Percentiles rank a stretch among this genome's conserved stretches.
These are phyloP conservation scores for Dillenia suffruticosa DNA, from an alignment of 164 flowering plant genomes.

Conservation along the genomic window DNA sequence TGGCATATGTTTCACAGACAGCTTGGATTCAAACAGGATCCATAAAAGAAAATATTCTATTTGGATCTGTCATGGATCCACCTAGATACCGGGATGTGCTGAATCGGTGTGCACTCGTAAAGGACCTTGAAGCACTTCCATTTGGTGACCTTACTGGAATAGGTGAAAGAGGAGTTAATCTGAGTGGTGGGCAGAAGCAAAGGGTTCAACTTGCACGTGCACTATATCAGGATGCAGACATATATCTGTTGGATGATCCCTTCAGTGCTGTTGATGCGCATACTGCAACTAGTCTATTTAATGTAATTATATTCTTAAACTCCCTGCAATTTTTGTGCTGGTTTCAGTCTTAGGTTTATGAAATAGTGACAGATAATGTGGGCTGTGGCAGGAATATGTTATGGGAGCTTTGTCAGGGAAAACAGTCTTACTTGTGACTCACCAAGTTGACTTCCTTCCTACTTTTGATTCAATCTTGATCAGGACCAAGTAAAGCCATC, in stretches of 20 bases:
- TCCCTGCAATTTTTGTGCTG: not conserved
- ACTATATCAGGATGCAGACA: slow-evolving; percentile 74
- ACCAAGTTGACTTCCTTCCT: slow-evolving; percentile 93
- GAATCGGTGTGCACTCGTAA: slow-evolving; percentile 55
- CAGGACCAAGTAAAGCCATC: slow-evolving; percentile 15
- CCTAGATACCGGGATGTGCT: slow-evolving; percentile 49
- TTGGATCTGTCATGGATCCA: slow-evolving; percentile 57
- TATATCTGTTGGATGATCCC: slow-evolving; percentile 85
- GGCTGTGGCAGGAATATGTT: slow-evolving; percentile 57
- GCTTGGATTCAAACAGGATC: slow-evolving; percentile 90
- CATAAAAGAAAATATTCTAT: slow-evolving; percentile 72
- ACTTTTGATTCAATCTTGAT: slow-evolving; percentile 74
- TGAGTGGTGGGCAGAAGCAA: slow-evolving; percentile 98
- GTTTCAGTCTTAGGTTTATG: not conserved
- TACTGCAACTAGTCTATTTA: slow-evolving; percentile 69
- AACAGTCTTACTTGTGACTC: slow-evolving; percentile 81
- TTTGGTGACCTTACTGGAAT: slow-evolving; percentile 76
- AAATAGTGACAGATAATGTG: slow-evolving; percentile 6
- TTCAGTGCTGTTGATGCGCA: slow-evolving; percentile 96
- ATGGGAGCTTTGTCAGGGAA: slow-evolving; percentile 68
- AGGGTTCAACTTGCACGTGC: slow-evolving; percentile 92
- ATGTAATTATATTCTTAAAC: slow-evolving; percentile 26
- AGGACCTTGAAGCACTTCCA: slow-evolving; percentile 76
- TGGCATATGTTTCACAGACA: slow-evolving; percentile 80
- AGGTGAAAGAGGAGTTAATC: slow-evolving; percentile 87